Base-by-base conservation (phyloP, 73 alveolate species). In the Stentor coeruleus region DNA sequence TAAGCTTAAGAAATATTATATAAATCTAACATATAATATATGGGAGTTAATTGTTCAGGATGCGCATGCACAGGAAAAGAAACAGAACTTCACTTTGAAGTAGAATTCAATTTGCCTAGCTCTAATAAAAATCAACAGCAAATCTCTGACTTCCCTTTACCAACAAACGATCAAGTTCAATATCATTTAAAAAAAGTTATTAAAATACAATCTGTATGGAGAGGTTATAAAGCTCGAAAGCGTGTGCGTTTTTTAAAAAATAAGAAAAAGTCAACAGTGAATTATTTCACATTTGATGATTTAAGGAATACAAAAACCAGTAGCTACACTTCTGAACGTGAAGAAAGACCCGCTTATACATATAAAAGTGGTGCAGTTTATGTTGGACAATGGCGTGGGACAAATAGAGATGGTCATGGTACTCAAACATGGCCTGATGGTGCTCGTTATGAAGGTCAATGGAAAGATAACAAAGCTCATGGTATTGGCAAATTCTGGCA, bases 361-460 rank as follows among this genome's bases (percentile, higher is more conserved):
- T 94, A 92, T 90, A 82, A 86, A 39, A 88, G 92, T 58, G 96
- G 96, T 1, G 94, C 98, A 36, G 89, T 82, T 38, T 94, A 90
- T 91, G 60, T 58, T 4, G 98, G 98, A 37, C 93, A 95, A 88
- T 95, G 99, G 99, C 89, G 81, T 83, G 92, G 95, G 4, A 89
- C 90, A 4, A 66, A 87, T 74, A 91, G 94, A 94, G 95, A 91
- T 73, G 99, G 99, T 14, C 74, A 89, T 59, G 97, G 97, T 38
- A 87, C 80, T 3, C 87, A 92, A 72, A 85, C 59, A 77, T 95
- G 98, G 98, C 90, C 92, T 26, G 93, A 95, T 85, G 98, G 98
- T 2, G 95, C 97, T 38, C 84, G 77, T 74, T 90, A 89, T 30
- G 88, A 84, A 89, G 66, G 91, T 94, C 20, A 85, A 89, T 81